These are phyloP conservation scores for Dipteronia dyeriana DNA, from an alignment of 345 rosid genomes.

Conservation along the genomic window DNA sequence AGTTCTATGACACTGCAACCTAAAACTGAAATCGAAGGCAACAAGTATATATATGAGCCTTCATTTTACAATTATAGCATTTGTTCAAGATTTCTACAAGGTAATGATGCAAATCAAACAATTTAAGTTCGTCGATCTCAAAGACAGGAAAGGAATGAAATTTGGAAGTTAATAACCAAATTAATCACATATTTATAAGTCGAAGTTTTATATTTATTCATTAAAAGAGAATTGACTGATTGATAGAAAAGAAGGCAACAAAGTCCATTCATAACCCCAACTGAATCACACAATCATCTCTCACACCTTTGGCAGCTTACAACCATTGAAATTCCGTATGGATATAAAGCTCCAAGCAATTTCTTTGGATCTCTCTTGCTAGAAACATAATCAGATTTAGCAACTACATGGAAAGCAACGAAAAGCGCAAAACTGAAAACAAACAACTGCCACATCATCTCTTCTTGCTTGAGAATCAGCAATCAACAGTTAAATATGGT, in stretches of 20 bases:
- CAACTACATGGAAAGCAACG: background rate
- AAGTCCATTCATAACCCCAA: background rate
- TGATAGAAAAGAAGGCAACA: background rate
- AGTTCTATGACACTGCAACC: slow-evolving; percentile 37
- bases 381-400: background rate
- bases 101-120: background rate
- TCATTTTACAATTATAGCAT: background rate
- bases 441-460: background rate
- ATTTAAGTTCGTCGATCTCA: background rate
- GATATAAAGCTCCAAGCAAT: slow-evolving; percentile 3
- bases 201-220: background rate
- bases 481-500: background rate
- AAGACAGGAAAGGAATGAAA: background rate
- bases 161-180: slow-evolving; percentile 1
- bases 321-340: background rate
- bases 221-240: background rate
- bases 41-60: background rate
- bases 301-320: background rate
- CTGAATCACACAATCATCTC: background rate
- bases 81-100: background rate
- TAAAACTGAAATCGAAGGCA: slow-evolving; percentile 17
- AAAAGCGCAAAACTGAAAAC: background rate
- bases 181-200: background rate
- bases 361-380: background rate
- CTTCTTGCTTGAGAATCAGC: background rate